Conservation (phyloP, 1,284 basidiomycete species). For the Filobasidium uniguttulatum region DNA sequence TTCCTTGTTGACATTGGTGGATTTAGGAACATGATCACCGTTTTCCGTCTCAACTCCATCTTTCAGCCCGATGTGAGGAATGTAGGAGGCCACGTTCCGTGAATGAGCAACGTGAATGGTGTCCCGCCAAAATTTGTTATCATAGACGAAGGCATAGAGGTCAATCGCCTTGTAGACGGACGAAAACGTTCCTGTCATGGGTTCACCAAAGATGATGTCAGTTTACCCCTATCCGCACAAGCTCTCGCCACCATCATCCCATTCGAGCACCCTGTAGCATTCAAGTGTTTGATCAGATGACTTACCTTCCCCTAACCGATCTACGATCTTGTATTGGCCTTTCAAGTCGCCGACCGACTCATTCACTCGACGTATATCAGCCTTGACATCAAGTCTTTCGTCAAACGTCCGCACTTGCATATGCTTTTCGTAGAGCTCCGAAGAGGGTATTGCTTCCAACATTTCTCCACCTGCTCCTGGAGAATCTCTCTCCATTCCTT, state of each 20-base stretch:
- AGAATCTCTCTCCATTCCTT: background rate
- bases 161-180: conserved; percentile 97
- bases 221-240: background rate
- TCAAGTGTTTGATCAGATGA: background rate
- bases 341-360: conserved; percentile 48
- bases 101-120: conserved; percentile 39
- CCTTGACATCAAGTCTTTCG: conserved; percentile 58
- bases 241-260: background rate
- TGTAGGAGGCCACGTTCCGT: conserved; percentile 42
- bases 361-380: conserved; percentile 51
- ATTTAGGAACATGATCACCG: too few relatives aligned
- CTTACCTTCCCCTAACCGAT: conserved; percentile 71
- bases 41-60: background rate
- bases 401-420: conserved; percentile 41
- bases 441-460: conserved; percentile 25
- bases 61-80: conserved; percentile 19
- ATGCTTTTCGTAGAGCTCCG: conserved; percentile 31
- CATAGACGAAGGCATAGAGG: conserved; percentile 55
- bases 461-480: background rate
- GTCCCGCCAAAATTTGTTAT: conserved; percentile 66
- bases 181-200: conserved; percentile 69
- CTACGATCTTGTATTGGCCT: conserved; percentile 67
- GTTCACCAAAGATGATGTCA: background rate
- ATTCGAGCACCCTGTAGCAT: background rate
- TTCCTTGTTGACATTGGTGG: background rate